Conservation (phyloP, 2,329 filamentous ascomycete species). For the Trichoderma semiorbis region DNA sequence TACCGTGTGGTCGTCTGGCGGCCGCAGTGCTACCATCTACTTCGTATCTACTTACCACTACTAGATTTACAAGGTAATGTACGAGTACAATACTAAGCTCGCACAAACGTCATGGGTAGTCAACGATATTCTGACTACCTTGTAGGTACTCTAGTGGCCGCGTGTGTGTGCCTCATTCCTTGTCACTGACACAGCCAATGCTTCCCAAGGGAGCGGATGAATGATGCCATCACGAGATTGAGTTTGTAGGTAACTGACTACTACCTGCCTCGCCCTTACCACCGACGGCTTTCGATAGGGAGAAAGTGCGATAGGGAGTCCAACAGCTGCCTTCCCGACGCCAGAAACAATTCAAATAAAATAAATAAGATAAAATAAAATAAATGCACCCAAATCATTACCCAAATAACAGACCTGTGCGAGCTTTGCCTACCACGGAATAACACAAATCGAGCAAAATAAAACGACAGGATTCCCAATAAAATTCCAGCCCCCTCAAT, state of each 20-base stretch:
- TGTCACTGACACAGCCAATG: neutral
- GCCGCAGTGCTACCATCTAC: neutral
- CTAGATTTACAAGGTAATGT: too few species aligned
- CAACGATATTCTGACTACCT: neutral
- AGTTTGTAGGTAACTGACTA: neutral
- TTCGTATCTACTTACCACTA: neutral
- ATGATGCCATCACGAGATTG: constrained; percentile 2
- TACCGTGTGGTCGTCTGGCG: neutral
- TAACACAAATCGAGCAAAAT: neutral
- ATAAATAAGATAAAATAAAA: neutral
- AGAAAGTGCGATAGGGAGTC: neutral
- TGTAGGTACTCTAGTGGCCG: neutral
- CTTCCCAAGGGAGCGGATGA: neutral
- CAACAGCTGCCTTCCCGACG: neutral
- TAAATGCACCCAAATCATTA: neutral
- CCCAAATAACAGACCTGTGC: neutral
- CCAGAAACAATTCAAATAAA: neutral
- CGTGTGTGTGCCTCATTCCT: neutral
- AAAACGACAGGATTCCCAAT: neutral
- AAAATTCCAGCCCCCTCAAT: neutral
- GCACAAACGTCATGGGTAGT: neutral
- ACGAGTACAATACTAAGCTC: neutral
- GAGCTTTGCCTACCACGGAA: neutral
- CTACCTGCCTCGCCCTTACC: neutral
- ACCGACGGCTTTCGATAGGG: neutral